Conservation (phyloP, 495 filamentous ascomycete genomes). For the Entonaema liquescens region DNA sequence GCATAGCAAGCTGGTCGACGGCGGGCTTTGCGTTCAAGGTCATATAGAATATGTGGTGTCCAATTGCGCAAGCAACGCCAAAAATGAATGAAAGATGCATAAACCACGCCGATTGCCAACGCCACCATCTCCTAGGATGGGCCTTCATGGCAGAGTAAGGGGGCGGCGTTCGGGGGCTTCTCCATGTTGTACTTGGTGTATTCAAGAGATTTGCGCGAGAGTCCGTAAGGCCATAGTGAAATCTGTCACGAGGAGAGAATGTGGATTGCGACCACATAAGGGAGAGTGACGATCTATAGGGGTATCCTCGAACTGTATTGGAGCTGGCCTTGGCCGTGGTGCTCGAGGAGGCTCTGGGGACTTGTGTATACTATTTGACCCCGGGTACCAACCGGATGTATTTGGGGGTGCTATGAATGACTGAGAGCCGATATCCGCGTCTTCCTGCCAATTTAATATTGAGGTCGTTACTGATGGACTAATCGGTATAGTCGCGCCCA, state of each 20-base stretch:
- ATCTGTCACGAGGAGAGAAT: background rate
- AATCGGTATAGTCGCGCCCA: background rate
- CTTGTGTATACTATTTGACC: background rate
- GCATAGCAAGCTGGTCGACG: conserved; percentile 29
- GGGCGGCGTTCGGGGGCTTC: conserved; percentile 28
- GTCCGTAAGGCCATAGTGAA: background rate
- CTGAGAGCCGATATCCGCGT: background rate
- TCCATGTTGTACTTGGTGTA: conserved; percentile 23
- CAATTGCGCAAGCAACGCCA: conserved; percentile 47
- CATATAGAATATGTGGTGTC: conserved; percentile 49
- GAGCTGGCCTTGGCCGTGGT: background rate
- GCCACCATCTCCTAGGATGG: conserved; percentile 18
- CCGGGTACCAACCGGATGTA: background rate
- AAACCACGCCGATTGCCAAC: conserved; percentile 42
- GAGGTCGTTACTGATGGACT: background rate
- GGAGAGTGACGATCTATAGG: background rate
- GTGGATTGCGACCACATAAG: background rate
- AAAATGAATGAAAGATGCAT: conserved; percentile 49
- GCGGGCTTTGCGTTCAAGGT: conserved; percentile 44
- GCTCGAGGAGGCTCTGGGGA: background rate
- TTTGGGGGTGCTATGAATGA: background rate
- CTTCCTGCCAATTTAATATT: background rate
- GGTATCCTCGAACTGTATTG: background rate
- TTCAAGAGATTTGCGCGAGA: background rate
- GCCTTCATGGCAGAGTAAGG: conserved; percentile 18